These are phyloP conservation scores for Aureobasidium sp. DNA, from an alignment of 2,329 filamentous ascomycete genomes.

Conservation along the genomic window DNA sequence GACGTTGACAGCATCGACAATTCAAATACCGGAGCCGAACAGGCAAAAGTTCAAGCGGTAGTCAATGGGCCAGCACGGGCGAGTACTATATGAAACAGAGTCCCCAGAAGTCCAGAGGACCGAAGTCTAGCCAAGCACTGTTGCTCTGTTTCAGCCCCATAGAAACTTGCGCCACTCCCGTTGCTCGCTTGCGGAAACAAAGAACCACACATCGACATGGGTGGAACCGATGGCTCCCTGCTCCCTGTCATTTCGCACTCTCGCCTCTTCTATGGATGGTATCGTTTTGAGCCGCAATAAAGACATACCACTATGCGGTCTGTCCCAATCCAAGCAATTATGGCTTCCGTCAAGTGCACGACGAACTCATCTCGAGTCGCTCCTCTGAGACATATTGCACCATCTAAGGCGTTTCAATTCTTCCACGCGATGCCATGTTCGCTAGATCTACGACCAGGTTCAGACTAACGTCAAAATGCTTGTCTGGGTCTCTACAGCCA, in stretches of 20 bases:
- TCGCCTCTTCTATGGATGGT: neutral
- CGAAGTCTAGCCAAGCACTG: neutral
- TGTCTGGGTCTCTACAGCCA: neutral
- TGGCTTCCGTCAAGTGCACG: neutral
- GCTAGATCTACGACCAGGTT: neutral
- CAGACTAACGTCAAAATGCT: slow-evolving; percentile 1
- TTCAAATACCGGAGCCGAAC: neutral
- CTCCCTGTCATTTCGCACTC: slow-evolving; percentile 6
- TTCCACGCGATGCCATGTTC: slow-evolving; percentile 1
- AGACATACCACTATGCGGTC: neutral
- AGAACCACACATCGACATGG: neutral
- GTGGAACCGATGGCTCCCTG: neutral
- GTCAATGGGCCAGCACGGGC: neutral
- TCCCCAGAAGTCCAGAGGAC: neutral
- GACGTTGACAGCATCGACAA: neutral
- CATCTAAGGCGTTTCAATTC: neutral
- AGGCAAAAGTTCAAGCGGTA: neutral
- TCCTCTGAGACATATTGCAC: neutral
- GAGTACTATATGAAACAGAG: neutral
- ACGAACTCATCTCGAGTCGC: neutral
- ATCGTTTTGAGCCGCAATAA: neutral
- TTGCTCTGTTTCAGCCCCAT: slow-evolving; percentile 5
- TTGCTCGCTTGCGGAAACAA: slow-evolving; percentile 4
- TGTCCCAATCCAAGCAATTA: neutral
- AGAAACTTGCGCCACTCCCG: slow-evolving; percentile 6